phyloP scores from a whole-genome alignment of 257 asterid species.

The Solanum acaule region DNA sequence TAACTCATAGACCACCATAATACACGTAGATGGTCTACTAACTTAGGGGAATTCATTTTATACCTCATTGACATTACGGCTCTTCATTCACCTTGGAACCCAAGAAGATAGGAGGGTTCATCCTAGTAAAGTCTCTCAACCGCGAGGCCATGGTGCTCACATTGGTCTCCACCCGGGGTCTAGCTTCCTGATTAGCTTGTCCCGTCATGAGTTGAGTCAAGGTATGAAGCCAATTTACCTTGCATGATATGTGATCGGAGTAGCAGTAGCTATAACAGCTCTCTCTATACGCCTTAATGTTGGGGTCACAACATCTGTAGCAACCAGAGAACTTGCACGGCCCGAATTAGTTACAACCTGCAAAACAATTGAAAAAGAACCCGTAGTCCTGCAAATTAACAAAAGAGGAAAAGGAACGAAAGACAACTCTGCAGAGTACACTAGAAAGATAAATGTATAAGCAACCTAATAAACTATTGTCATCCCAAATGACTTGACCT shows the following conservation, averaged over 20 bases:
- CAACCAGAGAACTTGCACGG: constrained; percentile 94
- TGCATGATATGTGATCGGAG: constrained; percentile 91
- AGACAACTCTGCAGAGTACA: neutral
- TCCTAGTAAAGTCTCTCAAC: too few relatives aligned
- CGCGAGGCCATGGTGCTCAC: too few relatives aligned
- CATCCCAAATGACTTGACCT: neutral
- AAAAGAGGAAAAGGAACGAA: neutral
- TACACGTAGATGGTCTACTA: too few relatives aligned
- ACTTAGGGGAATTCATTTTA: too few relatives aligned
- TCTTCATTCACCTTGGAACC: too few relatives aligned
- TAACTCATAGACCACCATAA: too few relatives aligned
- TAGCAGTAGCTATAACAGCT: constrained; percentile 99
- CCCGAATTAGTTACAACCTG: constrained; percentile 97
- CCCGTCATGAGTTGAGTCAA: too few relatives aligned
- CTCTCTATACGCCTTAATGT: constrained; percentile 96
- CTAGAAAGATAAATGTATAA: neutral
- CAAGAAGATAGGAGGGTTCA: too few relatives aligned
- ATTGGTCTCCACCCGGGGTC: too few relatives aligned
- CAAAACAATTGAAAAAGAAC: neutral
- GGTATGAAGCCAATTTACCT: constrained; percentile 30
- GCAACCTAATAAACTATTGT: neutral
- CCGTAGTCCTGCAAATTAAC: neutral
- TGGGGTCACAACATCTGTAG: constrained; percentile 96
- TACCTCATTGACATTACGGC: too few relatives aligned
- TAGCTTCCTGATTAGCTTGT: too few relatives aligned